Conservation (phyloP, 371 early-diverging fungal genomes). For the Smittium culicis region DNA sequence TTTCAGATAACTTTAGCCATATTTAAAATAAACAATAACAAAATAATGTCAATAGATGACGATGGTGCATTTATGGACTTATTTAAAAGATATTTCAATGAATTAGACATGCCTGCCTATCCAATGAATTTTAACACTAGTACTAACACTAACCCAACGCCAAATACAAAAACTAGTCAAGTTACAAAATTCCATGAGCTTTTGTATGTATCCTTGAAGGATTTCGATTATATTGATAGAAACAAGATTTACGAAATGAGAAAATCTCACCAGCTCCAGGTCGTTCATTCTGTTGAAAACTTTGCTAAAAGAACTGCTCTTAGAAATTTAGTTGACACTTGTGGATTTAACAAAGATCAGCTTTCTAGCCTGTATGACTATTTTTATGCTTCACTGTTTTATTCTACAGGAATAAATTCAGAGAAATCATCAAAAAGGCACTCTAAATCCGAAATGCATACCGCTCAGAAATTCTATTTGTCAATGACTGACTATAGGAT, state of each 20-base stretch:
- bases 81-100: constrained; percentile 55
- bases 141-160: constrained; percentile 32
- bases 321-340: constrained; percentile 57
- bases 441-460: background rate
- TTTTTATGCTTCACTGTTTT: constrained; percentile 67
- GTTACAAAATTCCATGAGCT: constrained; percentile 81
- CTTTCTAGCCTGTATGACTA: constrained; percentile 75
- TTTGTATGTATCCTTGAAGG: constrained; percentile 78
- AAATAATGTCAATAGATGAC: constrained; percentile 64
- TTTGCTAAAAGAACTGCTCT: constrained; percentile 81
- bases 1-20: constrained; percentile 88
- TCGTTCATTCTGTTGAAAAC: constrained; percentile 86
- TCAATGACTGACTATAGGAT: constrained; percentile 13
- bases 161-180: constrained; percentile 32
- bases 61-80: constrained; percentile 82
- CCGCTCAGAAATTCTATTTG: constrained; percentile 1
- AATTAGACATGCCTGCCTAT: constrained; percentile 51
- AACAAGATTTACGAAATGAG: constrained; percentile 67
- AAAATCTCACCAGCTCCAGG: constrained; percentile 76
- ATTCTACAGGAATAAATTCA: constrained; percentile 11
- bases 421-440: background rate
- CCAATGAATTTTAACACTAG: too few relatives aligned
- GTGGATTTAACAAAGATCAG: constrained; percentile 70
- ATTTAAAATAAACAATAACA: constrained; percentile 82
- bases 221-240: constrained; percentile 71